Base-by-base conservation (phyloP, 495 filamentous ascomycete species). In the Articulospora tetracladia region DNA sequence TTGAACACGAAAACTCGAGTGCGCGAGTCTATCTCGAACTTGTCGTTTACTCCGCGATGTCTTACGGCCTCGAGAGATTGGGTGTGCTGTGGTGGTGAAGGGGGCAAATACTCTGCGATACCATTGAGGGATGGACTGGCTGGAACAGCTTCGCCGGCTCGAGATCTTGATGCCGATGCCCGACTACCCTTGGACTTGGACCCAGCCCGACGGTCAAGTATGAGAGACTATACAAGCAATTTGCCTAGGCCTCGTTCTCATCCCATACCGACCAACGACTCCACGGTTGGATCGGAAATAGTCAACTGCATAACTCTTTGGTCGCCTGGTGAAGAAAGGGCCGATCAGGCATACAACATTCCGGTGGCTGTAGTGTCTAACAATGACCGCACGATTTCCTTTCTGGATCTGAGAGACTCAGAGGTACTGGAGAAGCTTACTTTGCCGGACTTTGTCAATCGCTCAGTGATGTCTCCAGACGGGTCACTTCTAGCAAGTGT, bases 381-480 rank as follows among this genome's bases (percentile, higher is more conserved):
- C 72, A 98, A 98, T 69, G 94, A 98, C 70, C 86, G 84, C 68
- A 90, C 89, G 0, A 86, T 98, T 27, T 84, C 85, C 19, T 75
- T 96, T 17, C 91, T 92, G 68, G 87, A 86, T 32, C 77, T 98
- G 8, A 46, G 63, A 47, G 65, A 70, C 13, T 69, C 71, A 19
- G 52, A 56, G 23, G 64, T 84, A 15, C 72, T 93, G 39, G 82
- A 87, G 36, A 79, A 85, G 52, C 72, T 97, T 22, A 76, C 83
- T 6, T 89, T 93, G 59, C 84, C 88, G 39, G 85, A 88, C 62
- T 85, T 82, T 56, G 93, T 97, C 75, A 98, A 98, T 70, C 92
- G 94, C 70, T 90, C 92, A 4, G 85, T 92, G 20, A 86, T 98
- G 46, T 97, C 93, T 26, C 94, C 94, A 0, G 89, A 97, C 64